phyloP scores from a whole-genome alignment of 805 yeast species.

The Groenewaldozyma tartarivorans region DNA sequence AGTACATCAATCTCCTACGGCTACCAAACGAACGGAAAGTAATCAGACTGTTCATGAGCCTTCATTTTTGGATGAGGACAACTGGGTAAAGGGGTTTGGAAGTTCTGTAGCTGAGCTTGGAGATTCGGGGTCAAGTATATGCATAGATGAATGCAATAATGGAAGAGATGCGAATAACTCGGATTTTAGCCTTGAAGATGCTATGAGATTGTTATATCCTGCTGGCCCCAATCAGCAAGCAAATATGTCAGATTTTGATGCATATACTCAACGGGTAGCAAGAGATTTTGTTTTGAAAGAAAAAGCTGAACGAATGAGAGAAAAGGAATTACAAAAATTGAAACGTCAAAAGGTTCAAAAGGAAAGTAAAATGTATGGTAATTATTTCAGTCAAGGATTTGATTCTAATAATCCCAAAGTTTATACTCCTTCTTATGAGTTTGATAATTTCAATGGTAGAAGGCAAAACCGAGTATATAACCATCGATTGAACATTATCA shows the following conservation, averaged over 20 bases:
- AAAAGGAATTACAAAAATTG: slow-evolving; percentile 8
- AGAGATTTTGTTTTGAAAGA: slow-evolving; percentile 17
- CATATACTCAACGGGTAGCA: slow-evolving; percentile 22
- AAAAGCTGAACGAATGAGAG: slow-evolving; percentile 8
- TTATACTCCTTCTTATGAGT: slow-evolving; percentile 13
- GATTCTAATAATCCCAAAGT: background rate
- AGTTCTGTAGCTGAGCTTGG: slow-evolving; percentile 12
- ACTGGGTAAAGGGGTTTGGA: too few relatives aligned
- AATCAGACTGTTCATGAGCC: too few relatives aligned
- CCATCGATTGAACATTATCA: slow-evolving; percentile 16
- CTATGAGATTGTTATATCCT: slow-evolving; percentile 16
- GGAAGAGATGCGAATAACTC: slow-evolving; percentile 12
- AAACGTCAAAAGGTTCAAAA: slow-evolving; percentile 3
- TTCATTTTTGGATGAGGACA: too few relatives aligned
- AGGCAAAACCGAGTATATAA: slow-evolving; percentile 16
- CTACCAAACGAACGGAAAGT: too few relatives aligned
- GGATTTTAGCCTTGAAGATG: slow-evolving; percentile 13
- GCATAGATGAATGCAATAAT: slow-evolving; percentile 22
- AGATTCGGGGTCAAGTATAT: slow-evolving; percentile 24
- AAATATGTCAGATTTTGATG: slow-evolving; percentile 20
- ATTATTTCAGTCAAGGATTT: slow-evolving; percentile 14
- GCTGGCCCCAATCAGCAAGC: slow-evolving; percentile 3
- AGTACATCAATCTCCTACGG: too few relatives aligned
- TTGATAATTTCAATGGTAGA: slow-evolving; percentile 19
- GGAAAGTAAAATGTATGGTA: slow-evolving; percentile 14